These are phyloP conservation scores for Picochlorum costavermella DNA, from an alignment of 139 green algal species.

Conservation along the genomic window DNA sequence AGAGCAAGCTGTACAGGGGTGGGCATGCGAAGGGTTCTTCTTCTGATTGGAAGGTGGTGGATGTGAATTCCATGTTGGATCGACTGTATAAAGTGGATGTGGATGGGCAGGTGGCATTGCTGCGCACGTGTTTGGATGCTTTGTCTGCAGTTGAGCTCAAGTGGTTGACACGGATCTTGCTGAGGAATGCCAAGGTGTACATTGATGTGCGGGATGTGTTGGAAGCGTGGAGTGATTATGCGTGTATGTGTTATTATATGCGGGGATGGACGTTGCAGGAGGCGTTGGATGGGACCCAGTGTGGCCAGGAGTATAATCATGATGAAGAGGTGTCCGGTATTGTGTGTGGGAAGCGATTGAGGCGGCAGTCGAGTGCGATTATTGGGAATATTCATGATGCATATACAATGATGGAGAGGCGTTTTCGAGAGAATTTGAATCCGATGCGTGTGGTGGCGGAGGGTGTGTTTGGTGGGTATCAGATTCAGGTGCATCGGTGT, in stretches of 20 bases:
- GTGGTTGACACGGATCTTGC: slow-evolving; percentile 62
- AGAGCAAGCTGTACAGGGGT: background rate
- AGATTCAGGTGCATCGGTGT: slow-evolving; percentile 66
- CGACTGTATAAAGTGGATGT: slow-evolving; percentile 24
- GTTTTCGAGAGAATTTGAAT: background rate
- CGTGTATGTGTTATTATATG: slow-evolving; percentile 31
- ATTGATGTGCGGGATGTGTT: slow-evolving; percentile 47
- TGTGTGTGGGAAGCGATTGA: too few relatives aligned
- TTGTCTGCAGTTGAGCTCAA: slow-evolving; percentile 48
- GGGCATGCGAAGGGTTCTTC: slow-evolving; percentile 1
- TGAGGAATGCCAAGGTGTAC: slow-evolving; percentile 56
- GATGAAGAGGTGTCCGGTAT: background rate
- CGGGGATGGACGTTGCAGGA: background rate
- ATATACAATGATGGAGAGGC: slow-evolving; percentile 25
- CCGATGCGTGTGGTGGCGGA: slow-evolving; percentile 54
- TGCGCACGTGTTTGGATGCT: slow-evolving; percentile 15
- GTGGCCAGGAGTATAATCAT: slow-evolving; percentile 26
- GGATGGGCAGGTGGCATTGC: slow-evolving; percentile 17
- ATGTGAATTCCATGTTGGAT: slow-evolving; percentile 54
- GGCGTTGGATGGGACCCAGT: slow-evolving; percentile 31
- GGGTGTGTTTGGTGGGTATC: slow-evolving; percentile 70
- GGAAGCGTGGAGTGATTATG: slow-evolving; percentile 58
- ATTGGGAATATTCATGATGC: slow-evolving; percentile 14
- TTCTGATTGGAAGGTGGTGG: slow-evolving; percentile 31
- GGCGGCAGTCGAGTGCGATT: too few relatives aligned